phyloP scores from a whole-genome alignment of 1,284 basidiomycete species.

The Taiwanofungus camphoratus region DNA sequence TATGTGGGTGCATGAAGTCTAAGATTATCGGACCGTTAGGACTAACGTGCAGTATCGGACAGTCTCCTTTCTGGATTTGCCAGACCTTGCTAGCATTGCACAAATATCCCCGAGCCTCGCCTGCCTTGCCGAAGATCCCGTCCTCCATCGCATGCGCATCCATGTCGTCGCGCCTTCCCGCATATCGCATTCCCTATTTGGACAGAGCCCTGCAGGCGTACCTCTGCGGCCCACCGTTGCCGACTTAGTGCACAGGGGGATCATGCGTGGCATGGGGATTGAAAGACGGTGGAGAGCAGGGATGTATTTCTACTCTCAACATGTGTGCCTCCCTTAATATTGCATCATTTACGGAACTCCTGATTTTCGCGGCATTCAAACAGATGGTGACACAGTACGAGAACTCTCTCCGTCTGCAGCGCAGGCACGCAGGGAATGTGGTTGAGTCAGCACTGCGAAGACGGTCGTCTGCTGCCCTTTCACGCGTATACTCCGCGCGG shows the following conservation, averaged over 20 bases:
- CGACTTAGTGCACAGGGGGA: slow-evolving; percentile 60
- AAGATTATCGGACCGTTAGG: background rate
- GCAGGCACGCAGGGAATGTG: slow-evolving; percentile 42
- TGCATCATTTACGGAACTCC: background rate
- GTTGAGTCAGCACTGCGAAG: slow-evolving; percentile 41
- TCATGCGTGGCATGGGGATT: slow-evolving; percentile 60
- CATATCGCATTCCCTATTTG: slow-evolving; percentile 58
- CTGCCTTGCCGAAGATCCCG: slow-evolving; percentile 49
- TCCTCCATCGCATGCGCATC: slow-evolving; percentile 54
- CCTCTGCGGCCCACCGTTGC: slow-evolving; percentile 55
- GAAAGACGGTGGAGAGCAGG: slow-evolving; percentile 61
- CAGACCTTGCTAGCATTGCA: slow-evolving; percentile 53
- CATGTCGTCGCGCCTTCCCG: slow-evolving; percentile 60
- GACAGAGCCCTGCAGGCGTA: slow-evolving; percentile 43
- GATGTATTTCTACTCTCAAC: slow-evolving; percentile 53
- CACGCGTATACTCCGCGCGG: slow-evolving; percentile 37
- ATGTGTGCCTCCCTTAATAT: slow-evolving; percentile 34
- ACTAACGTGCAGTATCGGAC: background rate
- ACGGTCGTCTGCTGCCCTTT: slow-evolving; percentile 30
- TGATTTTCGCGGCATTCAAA: slow-evolving; percentile 1
- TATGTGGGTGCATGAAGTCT: slow-evolving; percentile 36
- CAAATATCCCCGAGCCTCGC: slow-evolving; percentile 41
- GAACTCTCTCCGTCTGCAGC: slow-evolving; percentile 41
- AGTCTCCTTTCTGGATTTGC: slow-evolving; percentile 69
- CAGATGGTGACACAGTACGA: slow-evolving; percentile 60